Percentiles rank a stretch among this genome's conserved stretches.
Conservation (phyloP, 2,329 filamentous ascomycete species). For the Fusarium neocosmosporiellum region DNA sequence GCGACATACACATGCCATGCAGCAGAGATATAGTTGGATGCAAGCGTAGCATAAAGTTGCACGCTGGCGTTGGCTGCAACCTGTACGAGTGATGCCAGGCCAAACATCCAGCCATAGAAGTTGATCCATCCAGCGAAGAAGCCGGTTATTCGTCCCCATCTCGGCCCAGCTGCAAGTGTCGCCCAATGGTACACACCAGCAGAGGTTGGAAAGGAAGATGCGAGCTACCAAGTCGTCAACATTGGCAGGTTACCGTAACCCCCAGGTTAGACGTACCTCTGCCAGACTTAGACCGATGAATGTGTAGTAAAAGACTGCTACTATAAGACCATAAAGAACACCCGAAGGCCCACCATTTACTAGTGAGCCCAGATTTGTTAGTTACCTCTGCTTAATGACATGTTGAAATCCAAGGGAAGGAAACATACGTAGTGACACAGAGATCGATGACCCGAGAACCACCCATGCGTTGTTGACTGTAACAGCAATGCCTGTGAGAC, state of each 20-base stretch:
- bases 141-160: slow-evolving; percentile 38
- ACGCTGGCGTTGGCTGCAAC: slow-evolving; percentile 39
- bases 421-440: slow-evolving; percentile 33
- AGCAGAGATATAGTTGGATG: slow-evolving; percentile 4
- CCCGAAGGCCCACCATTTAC: slow-evolving; percentile 39
- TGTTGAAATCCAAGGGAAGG: not conserved
- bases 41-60: slow-evolving; percentile 40
- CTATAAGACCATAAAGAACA: slow-evolving; percentile 39
- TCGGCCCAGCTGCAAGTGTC: slow-evolving; percentile 34
- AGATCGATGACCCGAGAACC: slow-evolving; percentile 40
- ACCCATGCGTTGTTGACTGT: slow-evolving; percentile 45
- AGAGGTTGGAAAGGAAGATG: slow-evolving; percentile 38
- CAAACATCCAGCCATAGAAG: slow-evolving; percentile 46
- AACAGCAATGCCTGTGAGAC: slow-evolving; percentile 40
- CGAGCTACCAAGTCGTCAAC: slow-evolving; percentile 16
- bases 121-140: slow-evolving; percentile 44
- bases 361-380: not conserved
- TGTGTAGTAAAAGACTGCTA: slow-evolving; percentile 37
- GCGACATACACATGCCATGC: slow-evolving; percentile 42
- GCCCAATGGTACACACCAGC: slow-evolving; percentile 44
- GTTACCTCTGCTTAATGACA: not conserved
- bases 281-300: slow-evolving; percentile 40
- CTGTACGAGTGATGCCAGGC: slow-evolving; percentile 40
- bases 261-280: slow-evolving; percentile 16
- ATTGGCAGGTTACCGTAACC: not conserved